These are phyloP conservation scores for Dactylonectria macrodidyma DNA, from an alignment of 2,329 filamentous ascomycete species.

Conservation along the genomic window DNA sequence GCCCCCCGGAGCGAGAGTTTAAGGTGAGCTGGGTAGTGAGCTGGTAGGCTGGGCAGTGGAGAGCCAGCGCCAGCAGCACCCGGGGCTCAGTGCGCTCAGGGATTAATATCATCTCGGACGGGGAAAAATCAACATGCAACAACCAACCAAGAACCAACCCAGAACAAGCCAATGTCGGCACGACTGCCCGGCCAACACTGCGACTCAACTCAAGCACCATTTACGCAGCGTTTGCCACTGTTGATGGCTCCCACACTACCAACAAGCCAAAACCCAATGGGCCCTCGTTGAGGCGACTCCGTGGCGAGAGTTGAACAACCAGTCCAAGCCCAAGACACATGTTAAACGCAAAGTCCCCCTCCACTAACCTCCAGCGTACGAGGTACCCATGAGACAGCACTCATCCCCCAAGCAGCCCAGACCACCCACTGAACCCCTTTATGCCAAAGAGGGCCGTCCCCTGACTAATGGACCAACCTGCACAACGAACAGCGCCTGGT, in stretches of 20 bases:
- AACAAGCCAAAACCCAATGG: neutral
- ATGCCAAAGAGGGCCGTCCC: slow-evolving; percentile 5
- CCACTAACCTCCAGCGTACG: slow-evolving; percentile 4
- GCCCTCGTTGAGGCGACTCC: neutral
- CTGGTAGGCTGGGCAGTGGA: slow-evolving; percentile 2
- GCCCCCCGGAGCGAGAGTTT: neutral
- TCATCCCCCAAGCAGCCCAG: neutral
- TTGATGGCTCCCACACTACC: neutral
- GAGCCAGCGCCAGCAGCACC: slow-evolving; percentile 11
- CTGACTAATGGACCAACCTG: neutral
- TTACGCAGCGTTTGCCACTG: slow-evolving; percentile 18
- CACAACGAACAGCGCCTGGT: slow-evolving; percentile 16
- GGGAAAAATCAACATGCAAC: neutral
- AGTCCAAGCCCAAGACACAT: neutral
- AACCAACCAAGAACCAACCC: neutral
- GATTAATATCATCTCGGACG: slow-evolving; percentile 2
- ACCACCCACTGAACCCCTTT: slow-evolving; percentile 15
- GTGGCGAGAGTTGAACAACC: neutral
- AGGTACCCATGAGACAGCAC: slow-evolving; percentile 7
- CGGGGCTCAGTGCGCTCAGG: slow-evolving; percentile 18
- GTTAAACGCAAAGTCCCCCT: slow-evolving; percentile 2
- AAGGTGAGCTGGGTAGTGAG: slow-evolving; percentile 8
- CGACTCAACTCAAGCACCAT: slow-evolving; percentile 8
- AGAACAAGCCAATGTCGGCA: slow-evolving; percentile 18
- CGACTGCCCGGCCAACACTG: slow-evolving; percentile 35